Conservation (phyloP, 192 early-diverging fungal genomes). For the Backusella circina region DNA sequence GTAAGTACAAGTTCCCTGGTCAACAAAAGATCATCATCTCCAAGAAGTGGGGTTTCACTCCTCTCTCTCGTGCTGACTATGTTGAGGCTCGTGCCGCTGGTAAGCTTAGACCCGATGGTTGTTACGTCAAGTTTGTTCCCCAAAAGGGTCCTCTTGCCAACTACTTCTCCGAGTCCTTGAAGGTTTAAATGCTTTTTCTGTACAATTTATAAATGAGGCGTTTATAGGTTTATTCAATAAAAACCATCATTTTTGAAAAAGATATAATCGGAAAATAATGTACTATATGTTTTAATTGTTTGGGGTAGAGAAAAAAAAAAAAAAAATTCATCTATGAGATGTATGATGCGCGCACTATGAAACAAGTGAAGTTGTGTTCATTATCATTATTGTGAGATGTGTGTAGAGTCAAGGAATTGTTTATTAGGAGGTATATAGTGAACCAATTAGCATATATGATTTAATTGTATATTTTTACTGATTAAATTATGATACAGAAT, state of each 20-base stretch:
- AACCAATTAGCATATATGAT: not conserved
- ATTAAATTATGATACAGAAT: not conserved
- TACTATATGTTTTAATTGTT: not conserved
- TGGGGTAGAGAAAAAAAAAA: not conserved
- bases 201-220: not conserved
- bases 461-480: not conserved
- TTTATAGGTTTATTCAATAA: not conserved
- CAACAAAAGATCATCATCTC: conserved; percentile 98
- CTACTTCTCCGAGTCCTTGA: conserved; percentile 17
- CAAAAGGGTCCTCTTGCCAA: conserved; percentile 73
- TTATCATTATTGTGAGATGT: too few relatives aligned
- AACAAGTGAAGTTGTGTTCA: not conserved
- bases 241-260: not conserved
- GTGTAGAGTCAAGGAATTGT: too few relatives aligned
- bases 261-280: not conserved
- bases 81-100: conserved; percentile 69
- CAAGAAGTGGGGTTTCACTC: conserved; percentile 99
- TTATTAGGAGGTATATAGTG: too few relatives aligned
- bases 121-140: conserved; percentile 90
- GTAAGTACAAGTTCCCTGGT: conserved; percentile 99
- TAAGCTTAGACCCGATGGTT: conserved; percentile 87
- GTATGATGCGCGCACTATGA: not conserved
- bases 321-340: not conserved
- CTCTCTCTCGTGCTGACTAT: conserved; percentile 91
- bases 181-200: conserved; percentile 1